Base-by-base conservation (phyloP, 192 early-diverging fungal species). In the Coemansia sp. region DNA sequence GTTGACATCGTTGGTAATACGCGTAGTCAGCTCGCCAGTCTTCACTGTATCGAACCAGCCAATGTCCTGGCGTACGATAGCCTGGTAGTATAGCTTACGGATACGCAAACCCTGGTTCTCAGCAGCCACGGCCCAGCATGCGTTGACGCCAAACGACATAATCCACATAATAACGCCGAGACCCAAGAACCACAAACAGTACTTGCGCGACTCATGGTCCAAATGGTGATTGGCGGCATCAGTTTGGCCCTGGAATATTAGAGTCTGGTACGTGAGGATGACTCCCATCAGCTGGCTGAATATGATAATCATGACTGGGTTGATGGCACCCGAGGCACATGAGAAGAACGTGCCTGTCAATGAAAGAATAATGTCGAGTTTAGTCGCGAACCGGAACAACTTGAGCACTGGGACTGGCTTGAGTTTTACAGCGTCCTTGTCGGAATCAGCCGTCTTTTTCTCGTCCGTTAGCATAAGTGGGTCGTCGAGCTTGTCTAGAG, bases 51-150 rank as follows among this genome's bases (percentile, higher is more conserved):
- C 95, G 75, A 95, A 95, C 89, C 91, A 98, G 19, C 85, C 86
- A 68, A 94, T 92, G 44, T 98, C 93, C 78, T 96, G 94, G 55
- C 91, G 88, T 46, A 98, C 86, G 63, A 98, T 89, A 22, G 91
- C 82, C 53, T 86, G 74, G 51, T 95, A 86, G 78, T 94, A 98
- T 42, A 80, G 67, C 73, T 90, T 80, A 64, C 94, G 87, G 62
- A 96, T 92, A 42, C 94, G 87, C 62, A 91, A 85, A 11, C 89
- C 78, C 65, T 90, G 91, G 78, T 82, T 85, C 65, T 89, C 89
- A 7, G 85, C 85, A 0, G 80, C 73, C 65, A 83, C 68, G 2
- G 80, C 65, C 76, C 75, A 83, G 70, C 74, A 75, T 17, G 69
- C 65, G 55, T 75, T 75, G 41, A 83, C 61, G n/a, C 75, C 68